Evolutionary conservation across 2,329 filamentous ascomycete species (phyloP).

Genomic region (Grosmannia clavigera): DNA sequence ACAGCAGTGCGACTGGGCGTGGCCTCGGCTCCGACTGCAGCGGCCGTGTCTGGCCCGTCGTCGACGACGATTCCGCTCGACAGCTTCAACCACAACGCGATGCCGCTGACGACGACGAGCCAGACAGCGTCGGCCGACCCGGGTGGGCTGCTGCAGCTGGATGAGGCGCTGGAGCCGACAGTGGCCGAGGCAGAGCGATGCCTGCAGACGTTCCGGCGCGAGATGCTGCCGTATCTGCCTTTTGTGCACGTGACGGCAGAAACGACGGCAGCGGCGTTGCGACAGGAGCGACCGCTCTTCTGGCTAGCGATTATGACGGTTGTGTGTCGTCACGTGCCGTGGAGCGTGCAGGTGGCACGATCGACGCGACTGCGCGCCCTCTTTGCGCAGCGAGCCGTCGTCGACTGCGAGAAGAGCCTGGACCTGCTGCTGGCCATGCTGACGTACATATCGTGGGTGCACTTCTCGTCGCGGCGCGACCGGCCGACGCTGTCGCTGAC

Average conservation of each 20-base stretch:
- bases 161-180: conserved; percentile 14
- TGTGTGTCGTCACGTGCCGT: conserved; percentile 26
- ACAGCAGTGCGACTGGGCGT: too few relatives aligned
- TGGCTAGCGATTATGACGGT: conserved; percentile 37
- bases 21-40: too few relatives aligned
- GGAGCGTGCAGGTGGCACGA: conserved; percentile 27
- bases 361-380: conserved; percentile 28
- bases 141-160: not conserved
- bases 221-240: conserved; percentile 29
- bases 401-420: conserved; percentile 33
- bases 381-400: conserved; percentile 29
- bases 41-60: not conserved
- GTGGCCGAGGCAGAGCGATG: conserved; percentile 25
- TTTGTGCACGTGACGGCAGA: conserved; percentile 27
- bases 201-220: conserved; percentile 26
- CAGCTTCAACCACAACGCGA: not conserved
- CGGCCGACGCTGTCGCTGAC: conserved; percentile 31
- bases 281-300: conserved; percentile 28
- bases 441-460: conserved; percentile 17
- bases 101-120: not conserved
- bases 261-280: conserved; percentile 25
- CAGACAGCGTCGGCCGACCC: not conserved
- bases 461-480: conserved; percentile 13
- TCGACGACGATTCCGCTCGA: not conserved
- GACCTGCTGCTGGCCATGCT: conserved; percentile 38